A percentile compares a stretch with the other conserved stretches of the same genome.
Conservation (phyloP, 768 basidiomycete genomes). For the Cystofilobasidium ferigula region DNA sequence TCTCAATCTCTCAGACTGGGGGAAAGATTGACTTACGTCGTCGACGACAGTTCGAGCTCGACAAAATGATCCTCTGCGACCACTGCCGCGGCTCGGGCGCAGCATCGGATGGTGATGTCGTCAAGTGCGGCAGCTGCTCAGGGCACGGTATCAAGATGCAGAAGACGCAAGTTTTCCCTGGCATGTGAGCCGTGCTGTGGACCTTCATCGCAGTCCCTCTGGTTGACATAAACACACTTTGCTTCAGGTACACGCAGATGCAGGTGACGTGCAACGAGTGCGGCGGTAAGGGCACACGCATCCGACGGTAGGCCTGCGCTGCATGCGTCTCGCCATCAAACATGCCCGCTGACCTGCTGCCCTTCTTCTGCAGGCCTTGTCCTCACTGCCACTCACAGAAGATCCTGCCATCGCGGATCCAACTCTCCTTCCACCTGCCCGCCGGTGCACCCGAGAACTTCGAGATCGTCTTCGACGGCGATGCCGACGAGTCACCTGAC, state of each 20-base stretch:
- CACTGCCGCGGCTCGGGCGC: constrained; percentile 95
- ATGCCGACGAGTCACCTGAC: constrained; percentile 89
- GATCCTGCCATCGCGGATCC: constrained; percentile 47
- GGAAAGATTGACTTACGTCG: neutral
- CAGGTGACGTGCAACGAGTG: constrained; percentile 23
- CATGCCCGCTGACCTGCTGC: neutral
- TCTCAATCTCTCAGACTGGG: neutral
- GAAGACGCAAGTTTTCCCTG: constrained; percentile 91
- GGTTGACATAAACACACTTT: neutral
- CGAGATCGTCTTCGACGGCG: constrained; percentile 88
- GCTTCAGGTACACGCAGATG: constrained; percentile 24
- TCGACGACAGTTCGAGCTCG: constrained; percentile 68
- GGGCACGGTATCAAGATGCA: constrained; percentile 75
- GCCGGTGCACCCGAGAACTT: constrained; percentile 86
- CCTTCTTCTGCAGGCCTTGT: constrained; percentile 44
- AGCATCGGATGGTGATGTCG: constrained; percentile 74
- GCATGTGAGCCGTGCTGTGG: constrained; percentile 57
- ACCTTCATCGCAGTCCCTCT: constrained; percentile 45
- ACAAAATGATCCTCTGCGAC: constrained; percentile 78
- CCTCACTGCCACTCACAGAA: constrained; percentile 64
- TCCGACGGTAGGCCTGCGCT: neutral
- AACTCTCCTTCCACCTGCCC: constrained; percentile 72
- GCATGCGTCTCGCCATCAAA: neutral
- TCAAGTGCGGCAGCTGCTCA: constrained; percentile 69
- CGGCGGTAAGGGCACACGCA: constrained; percentile 23